Conservation (phyloP, 2,329 filamentous ascomycete genomes). For the Colletotrichum sp. region DNA sequence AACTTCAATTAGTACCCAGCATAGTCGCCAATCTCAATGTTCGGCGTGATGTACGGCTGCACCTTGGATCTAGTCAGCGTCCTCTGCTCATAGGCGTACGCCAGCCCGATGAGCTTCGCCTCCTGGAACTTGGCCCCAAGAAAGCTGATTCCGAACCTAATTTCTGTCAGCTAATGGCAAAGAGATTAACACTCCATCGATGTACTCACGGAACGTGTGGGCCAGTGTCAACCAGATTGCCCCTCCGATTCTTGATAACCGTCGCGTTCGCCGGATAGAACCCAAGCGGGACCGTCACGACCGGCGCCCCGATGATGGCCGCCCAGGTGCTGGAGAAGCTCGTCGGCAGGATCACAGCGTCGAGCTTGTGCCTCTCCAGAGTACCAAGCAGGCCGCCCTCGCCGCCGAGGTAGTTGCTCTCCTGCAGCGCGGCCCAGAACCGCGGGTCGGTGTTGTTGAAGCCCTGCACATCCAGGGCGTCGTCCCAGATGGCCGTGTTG, state of each 20-base stretch:
- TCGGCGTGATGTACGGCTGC: slow-evolving; percentile 32
- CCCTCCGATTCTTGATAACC: slow-evolving; percentile 13
- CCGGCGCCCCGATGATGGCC: slow-evolving; percentile 41
- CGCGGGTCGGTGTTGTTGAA: slow-evolving; percentile 60
- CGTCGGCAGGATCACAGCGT: slow-evolving; percentile 66
- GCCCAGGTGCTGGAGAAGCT: slow-evolving; percentile 23
- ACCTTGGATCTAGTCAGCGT: slow-evolving; percentile 37
- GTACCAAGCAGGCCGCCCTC: slow-evolving; percentile 66
- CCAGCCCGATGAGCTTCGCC: slow-evolving; percentile 64
- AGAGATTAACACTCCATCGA: accelerated
- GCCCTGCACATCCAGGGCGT: slow-evolving; percentile 48
- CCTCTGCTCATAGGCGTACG: slow-evolving; percentile 72
- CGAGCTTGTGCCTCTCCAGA: slow-evolving; percentile 56
- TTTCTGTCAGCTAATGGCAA: background rate
- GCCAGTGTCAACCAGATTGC: slow-evolving; percentile 19
- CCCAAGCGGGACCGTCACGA: slow-evolving; percentile 67
- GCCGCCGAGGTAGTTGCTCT: slow-evolving; percentile 58
- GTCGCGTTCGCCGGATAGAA: slow-evolving; percentile 31
- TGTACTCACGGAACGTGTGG: slow-evolving; percentile 22
- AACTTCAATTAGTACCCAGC: background rate
- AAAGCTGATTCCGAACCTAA: slow-evolving; percentile 65
- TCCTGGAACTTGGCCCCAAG: slow-evolving; percentile 65
- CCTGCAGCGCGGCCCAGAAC: slow-evolving; percentile 63
- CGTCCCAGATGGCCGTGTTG: slow-evolving; percentile 64
- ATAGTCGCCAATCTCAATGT: slow-evolving; percentile 35